A percentile compares a stretch with the other conserved stretches of the same genome.
phyloP scores from a whole-genome alignment of 805 yeast species.

The Zygoascus tannicola region DNA sequence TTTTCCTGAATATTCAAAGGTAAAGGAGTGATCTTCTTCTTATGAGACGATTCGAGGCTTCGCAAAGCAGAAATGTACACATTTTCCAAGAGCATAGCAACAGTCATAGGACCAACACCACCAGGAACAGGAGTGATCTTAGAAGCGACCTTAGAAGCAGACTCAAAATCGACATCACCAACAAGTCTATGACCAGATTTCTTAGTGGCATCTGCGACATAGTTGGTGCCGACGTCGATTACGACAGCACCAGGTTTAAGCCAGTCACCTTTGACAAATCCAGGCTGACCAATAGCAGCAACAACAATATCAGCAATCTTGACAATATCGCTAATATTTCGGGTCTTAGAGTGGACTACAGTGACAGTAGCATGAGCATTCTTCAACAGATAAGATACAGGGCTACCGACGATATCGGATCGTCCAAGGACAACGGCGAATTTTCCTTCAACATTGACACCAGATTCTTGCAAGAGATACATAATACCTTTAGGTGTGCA shows the following conservation, averaged over 20 bases:
- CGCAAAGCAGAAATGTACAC: constrained; percentile 71
- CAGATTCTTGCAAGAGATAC: constrained; percentile 62
- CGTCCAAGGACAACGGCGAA: constrained; percentile 89
- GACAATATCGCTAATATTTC: constrained; percentile 48
- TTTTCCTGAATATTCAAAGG: constrained; percentile 49
- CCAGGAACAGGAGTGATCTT: constrained; percentile 96
- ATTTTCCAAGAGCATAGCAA: constrained; percentile 85
- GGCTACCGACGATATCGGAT: constrained; percentile 93
- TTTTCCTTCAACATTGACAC: constrained; percentile 63
- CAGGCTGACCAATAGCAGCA: constrained; percentile 85
- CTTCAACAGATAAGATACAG: constrained; percentile 76
- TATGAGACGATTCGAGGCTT: constrained; percentile 28
- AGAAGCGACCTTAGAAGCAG: constrained; percentile 53
- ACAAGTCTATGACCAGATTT: constrained; percentile 76
- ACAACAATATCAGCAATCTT: constrained; percentile 76
- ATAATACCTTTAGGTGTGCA: constrained; percentile 95
- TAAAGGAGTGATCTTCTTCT: constrained; percentile 44
- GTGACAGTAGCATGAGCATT: constrained; percentile 80
- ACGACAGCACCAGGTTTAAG: constrained; percentile 77
- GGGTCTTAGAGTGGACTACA: constrained; percentile 67
- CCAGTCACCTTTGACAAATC: constrained; percentile 80
- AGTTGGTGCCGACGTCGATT: constrained; percentile 93
- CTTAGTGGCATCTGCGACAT: constrained; percentile 61
- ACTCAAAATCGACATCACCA: constrained; percentile 87
- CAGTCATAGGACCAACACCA: constrained; percentile 99